Percentiles rank a stretch among this genome's conserved stretches.
Evolutionary conservation across 495 filamentous ascomycete species (phyloP).

Genomic region (Podospora appendiculata): DNA sequence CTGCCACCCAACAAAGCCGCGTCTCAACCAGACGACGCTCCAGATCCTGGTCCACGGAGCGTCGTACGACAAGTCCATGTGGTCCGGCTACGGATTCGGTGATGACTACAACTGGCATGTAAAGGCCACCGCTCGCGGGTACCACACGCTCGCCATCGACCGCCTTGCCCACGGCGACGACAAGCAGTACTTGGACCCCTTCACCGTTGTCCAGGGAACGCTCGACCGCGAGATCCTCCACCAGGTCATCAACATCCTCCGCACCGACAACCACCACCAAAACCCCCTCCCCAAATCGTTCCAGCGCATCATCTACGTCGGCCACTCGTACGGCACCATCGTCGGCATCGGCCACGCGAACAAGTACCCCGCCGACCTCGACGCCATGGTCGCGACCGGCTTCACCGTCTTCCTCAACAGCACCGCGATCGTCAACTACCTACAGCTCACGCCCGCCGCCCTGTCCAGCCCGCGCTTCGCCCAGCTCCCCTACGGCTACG

Average conservation of each 20-base stretch:
- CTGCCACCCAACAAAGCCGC: not conserved
- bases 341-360: constrained; percentile 6
- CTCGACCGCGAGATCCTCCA: constrained; percentile 9
- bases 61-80: constrained; percentile 13
- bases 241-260: not conserved
- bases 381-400: constrained; percentile 8
- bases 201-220: constrained; percentile 5
- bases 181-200: constrained; percentile 4
- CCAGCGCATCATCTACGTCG: constrained; percentile 7
- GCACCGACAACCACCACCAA: not conserved
- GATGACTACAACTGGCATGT: constrained; percentile 8
- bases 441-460: not conserved
- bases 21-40: not conserved
- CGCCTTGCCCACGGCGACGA: constrained; percentile 6
- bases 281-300: not conserved
- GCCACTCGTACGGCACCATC: constrained; percentile 10
- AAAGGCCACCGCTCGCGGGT: constrained; percentile 2
- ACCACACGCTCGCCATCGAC: constrained; percentile 17
- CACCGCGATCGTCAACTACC: not conserved
- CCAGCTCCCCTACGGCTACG: not conserved
- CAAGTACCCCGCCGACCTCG: constrained; percentile 3
- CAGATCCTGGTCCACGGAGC: constrained; percentile 16
- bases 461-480: not conserved
- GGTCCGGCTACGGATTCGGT: constrained; percentile 2
- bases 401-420: not conserved